Evolutionary conservation across 768 basidiomycete genomes (phyloP).

Genomic region (Inosperma sp.): DNA sequence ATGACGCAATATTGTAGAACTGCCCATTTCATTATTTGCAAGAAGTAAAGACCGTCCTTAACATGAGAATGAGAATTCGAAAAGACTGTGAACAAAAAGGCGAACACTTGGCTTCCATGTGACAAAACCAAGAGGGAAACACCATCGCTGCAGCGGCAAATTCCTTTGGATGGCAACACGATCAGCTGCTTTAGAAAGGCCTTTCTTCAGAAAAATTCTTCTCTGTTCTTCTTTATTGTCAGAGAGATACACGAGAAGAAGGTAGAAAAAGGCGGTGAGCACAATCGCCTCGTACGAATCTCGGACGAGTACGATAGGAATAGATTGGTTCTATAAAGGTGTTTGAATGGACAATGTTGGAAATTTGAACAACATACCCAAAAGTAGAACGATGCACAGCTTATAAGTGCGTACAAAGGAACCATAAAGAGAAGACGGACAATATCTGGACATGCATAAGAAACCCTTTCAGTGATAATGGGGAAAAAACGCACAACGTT

Average conservation of each 20-base stretch:
- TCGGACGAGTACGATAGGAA: constrained; percentile 62
- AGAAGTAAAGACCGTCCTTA: constrained; percentile 62
- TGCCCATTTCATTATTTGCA: constrained; percentile 74
- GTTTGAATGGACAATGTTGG: background rate
- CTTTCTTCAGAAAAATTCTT: constrained; percentile 51
- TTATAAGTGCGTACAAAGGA: constrained; percentile 66
- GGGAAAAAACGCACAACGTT: constrained; percentile 46
- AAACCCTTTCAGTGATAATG: background rate
- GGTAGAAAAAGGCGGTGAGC: constrained; percentile 73
- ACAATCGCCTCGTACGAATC: constrained; percentile 77
- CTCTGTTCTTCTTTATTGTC: constrained; percentile 58
- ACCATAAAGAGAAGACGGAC: constrained; percentile 76
- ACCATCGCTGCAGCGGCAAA: constrained; percentile 52
- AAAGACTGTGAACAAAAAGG: background rate
- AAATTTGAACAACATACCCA: constrained; percentile 43
- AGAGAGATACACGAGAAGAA: constrained; percentile 67
- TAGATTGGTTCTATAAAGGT: constrained; percentile 53
- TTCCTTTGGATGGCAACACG: constrained; percentile 38
- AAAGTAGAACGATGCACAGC: constrained; percentile 64
- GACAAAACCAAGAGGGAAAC: constrained; percentile 62
- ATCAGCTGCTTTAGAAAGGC: constrained; percentile 56
- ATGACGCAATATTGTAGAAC: constrained; percentile 70
- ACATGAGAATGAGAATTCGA: background rate
- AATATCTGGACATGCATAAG: constrained; percentile 43
- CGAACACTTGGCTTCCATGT: constrained; percentile 58